Evolutionary conservation across 176 grass and related monocot species (phyloP), one percentile per base, ranked within the genome.

Genomic region (Oryza officinalis): DNA sequence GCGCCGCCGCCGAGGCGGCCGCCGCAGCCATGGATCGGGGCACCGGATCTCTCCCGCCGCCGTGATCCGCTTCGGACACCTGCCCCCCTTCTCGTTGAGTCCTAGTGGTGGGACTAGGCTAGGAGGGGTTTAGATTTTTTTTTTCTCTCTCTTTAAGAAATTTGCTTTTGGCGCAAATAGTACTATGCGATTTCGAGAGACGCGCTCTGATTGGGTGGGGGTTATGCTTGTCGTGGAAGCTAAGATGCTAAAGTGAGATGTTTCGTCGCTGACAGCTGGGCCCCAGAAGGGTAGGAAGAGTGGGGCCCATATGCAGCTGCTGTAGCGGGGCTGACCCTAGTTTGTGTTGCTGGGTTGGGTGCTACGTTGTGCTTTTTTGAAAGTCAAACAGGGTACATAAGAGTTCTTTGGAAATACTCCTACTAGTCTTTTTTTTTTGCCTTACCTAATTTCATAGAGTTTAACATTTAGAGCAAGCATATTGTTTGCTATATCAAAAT

Each of bases 11-110:
- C 31, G 46, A 13, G 3, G 60, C n/a, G 17, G 20, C 41, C 41
- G 69, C 0, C n/a, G 63, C 40, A 10, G 20, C 79, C 88, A 86
- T 86, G 84, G 88, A 83, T 90, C 84, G 37, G 20, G 40, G 28
- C 52, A 14, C 69, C 37, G 80, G 80, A 69, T 80, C 81, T 86
- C 84, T 67, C 82, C 47, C 47, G 25, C 26, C 11, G 52, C 4
- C 50, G 78, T 71, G 88, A 81, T 85, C 77, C 83, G 87, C 43
- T 71, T 77, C 76, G 63, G 81, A 67, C 76, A 89, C 76, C 75
- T 40, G 65, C 49, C 52, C 8, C 4, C 18, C 50, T 4, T 4
- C 6, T 23, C 27, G 46, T 11, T 14, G 4, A 27, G 50, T 27
- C 7, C 30, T 20, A 3, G 27, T 28, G 7, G 27, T 79, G 33